Base-by-base conservation (phyloP, 1,284 basidiomycete species). In the Mycena sp. region DNA sequence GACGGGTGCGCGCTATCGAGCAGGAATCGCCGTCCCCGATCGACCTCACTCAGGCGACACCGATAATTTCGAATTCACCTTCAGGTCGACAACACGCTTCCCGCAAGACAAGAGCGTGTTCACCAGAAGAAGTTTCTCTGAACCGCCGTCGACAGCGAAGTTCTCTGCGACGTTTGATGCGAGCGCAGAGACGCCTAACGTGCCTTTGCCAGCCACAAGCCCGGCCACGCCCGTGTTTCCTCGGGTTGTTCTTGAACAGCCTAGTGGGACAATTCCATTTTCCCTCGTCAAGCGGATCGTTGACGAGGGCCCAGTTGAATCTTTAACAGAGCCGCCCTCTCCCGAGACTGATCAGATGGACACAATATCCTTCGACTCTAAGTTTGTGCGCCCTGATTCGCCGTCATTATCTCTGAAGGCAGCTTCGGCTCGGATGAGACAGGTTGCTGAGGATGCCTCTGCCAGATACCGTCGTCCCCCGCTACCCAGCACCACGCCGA, bases 11-110 rank as follows among this genome's bases (percentile, higher is more conserved):
- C 49, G 71, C 26, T 49, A 58, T 43, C 61, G 37, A 38, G 19
- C 32, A 23, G 37, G 19, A 50, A 53, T 52, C 58, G 25, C 51
- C 3, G n/a, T 29, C 68, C 26, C 45, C 11, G 57, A 35, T 43
- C 44, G 44, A 28, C 49, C 56, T n/a, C n/a, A n/a, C n/a, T 59
- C 62, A 53, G 56, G 50, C 2, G 48, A 59, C 28, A 48, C 46
- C 11, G 40, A 62, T 1, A 70, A 58, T n/a, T 78, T 78, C 37
- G 72, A 76, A 45, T 80, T 80, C 51, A 78, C 77, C 5, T 79
- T 80, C 67, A 72, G 67, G 44, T 67, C 76, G 1, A 19, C 51
- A 26, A 46, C 51, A 53, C 41, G 52, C 28, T 53, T 61, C n/a
- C 65, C 60, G 35, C 62, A 57, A 55, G 44, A 44, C 21, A 45